Percentiles rank a stretch among this genome's conserved stretches.
phyloP scores from a whole-genome alignment of 2,329 filamentous ascomycete species.

The Ceratocystis colombiana region DNA sequence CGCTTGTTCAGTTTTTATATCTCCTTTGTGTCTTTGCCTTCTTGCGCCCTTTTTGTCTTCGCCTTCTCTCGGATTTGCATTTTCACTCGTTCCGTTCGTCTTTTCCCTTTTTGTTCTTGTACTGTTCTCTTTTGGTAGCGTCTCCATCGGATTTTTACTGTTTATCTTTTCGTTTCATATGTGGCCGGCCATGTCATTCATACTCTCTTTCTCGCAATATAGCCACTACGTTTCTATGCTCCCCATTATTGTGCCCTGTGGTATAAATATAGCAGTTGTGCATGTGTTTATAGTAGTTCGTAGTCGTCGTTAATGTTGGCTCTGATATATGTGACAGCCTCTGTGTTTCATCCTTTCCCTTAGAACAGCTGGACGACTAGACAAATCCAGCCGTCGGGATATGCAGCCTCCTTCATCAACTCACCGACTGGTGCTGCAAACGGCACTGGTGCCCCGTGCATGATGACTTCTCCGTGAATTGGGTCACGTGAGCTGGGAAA shows the following conservation, averaged over 20 bases:
- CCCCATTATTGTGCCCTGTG: neutral
- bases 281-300: neutral
- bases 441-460: slow-evolving; percentile 78
- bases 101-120: slow-evolving; percentile 5
- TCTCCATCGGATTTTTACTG: neutral
- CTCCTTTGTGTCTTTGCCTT: neutral
- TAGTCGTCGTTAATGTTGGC: neutral
- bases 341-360: neutral
- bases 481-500: slow-evolving; percentile 82
- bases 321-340: neutral
- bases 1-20: neutral
- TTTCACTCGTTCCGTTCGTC: neutral
- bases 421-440: slow-evolving; percentile 73
- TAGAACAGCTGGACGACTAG: slow-evolving; percentile 49
- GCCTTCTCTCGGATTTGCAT: neutral
- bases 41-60: neutral
- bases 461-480: slow-evolving; percentile 68
- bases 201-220: neutral
- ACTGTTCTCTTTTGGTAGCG: slow-evolving; percentile 13
- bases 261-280: neutral
- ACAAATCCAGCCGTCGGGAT: slow-evolving; percentile 87
- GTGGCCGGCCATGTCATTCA: slow-evolving; percentile 5
- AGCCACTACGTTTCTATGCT: neutral
- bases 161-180: neutral
- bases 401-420: slow-evolving; percentile 69